These are phyloP conservation scores for Cicer judaicum DNA, from an alignment of 306 rosid genomes.

Conservation along the genomic window DNA sequence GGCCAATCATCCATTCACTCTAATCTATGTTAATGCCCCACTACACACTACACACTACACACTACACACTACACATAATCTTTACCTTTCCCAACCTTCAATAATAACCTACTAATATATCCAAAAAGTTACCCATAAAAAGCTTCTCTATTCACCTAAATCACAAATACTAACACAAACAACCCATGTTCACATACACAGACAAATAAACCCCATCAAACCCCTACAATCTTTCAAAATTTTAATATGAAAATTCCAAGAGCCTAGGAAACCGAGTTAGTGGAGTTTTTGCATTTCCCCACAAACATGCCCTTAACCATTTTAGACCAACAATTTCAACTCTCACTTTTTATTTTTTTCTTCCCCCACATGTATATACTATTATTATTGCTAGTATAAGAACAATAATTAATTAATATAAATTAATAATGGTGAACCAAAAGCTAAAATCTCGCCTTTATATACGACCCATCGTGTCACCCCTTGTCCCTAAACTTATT, in stretches of 20 bases:
- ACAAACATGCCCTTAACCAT: conserved; percentile 80
- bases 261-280: conserved; percentile 93
- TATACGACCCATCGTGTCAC: conserved; percentile 74
- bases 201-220: conserved; percentile 63
- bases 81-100: conserved; percentile 55
- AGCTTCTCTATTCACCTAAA: conserved; percentile 54
- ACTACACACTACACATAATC: conserved; percentile 50
- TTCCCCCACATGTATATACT: conserved; percentile 45
- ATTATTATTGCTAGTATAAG: not conserved
- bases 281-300: conserved; percentile 87
- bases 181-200: conserved; percentile 58
- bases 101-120: conserved; percentile 68
- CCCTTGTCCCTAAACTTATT: conserved; percentile 52
- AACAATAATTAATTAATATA: not conserved
- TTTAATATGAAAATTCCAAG: conserved; percentile 74
- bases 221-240: conserved; percentile 44
- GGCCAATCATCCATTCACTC: conserved; percentile 61
- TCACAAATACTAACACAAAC: conserved; percentile 41
- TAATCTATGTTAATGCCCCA: conserved; percentile 63
- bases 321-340: conserved; percentile 70
- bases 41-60: too few species aligned
- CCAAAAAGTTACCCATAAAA: conserved; percentile 67
- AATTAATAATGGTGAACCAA: conserved; percentile 41
- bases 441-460: conserved; percentile 72
- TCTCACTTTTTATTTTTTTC: conserved; percentile 36